Base-by-base conservation (phyloP, 192 early-diverging fungal species). In the Fimicolochytrium jonesii region DNA sequence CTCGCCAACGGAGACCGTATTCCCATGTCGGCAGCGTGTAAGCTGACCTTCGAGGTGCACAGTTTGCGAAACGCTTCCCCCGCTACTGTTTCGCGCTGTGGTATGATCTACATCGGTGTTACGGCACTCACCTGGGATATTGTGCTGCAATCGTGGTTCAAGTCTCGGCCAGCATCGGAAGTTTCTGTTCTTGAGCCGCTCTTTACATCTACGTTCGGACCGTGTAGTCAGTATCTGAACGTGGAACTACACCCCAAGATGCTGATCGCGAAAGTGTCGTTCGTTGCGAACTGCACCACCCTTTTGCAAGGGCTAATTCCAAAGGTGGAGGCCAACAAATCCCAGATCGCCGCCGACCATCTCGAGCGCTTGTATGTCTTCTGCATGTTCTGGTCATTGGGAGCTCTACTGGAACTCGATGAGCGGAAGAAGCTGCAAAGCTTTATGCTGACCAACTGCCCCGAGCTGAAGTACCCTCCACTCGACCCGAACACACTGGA, bases 21-120 rank as follows among this genome's bases (percentile, higher is more conserved):
- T 60, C 77, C 79, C 20, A 85, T 85, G 83, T 78, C 81, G 1
- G 64, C 75, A n/a, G 55, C 77, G 0, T 85, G 83, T 67, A 85
- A 85, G 55, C 66, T 85, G 11, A 75, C 78, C 13, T 85, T 85
- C 51, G 83, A 85, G 61, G 81, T 85, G 29, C 83, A 85, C 59
- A 74, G 70, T 46, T 69, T 85, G 39, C 43, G 75, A 26, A 85
- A 85, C 64, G 83, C 83, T 9, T 71, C 67, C 35, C 83, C 83
- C 15, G 83, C 83, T 11, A 85, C 83, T 18, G 83, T 85, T 6
- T 84, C 82, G 25, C 69, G 83, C 26, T 85, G 83, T 62, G 83
- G 83, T 54, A 85, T 85, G 83, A 85, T 85, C 60, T 85, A 85
- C 64, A 84, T 85, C 60, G 83, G 83, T 62, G 71, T 85, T n/a